Evolutionary conservation across 805 yeast species (phyloP), one percentile per base, ranked within the genome.

Genomic region (Phaffomyces opuntiae): DNA sequence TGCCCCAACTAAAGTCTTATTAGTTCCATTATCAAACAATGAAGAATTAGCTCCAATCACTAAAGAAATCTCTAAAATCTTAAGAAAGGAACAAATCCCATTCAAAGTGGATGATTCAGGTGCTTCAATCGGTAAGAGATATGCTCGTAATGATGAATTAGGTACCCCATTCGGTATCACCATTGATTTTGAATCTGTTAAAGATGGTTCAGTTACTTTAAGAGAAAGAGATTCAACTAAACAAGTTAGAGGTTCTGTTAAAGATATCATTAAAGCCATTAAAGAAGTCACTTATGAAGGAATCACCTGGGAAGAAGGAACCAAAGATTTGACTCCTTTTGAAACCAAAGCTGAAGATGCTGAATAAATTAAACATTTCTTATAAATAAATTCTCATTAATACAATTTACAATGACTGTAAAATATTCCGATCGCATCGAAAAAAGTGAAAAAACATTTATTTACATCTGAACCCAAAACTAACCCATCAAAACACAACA

Each of bases 151-250:
- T 67, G 99, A 91, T 69, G 99, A 91, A 73, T 77, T 91, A 63
- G 99, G 99, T 68, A 93, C 98, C 45, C 99, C 99, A 57, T 93
- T 93, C 65, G 99, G 99, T 66, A 80, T 91, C 68, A 91, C 99
- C 53, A 85, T 91, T 58, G 99, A 91, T 68, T 91, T 93, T 67
- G 97, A 91, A 53, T 83, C 96, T 45, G 78, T 86, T 51, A 78
- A 83, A 63, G 97, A 91, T 63, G 78, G 79, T 42, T 82, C 96
- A 13, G 86, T 91, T 54, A 91, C 99, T 33, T 75, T 91, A 63
- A 87, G 99, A 77, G 98, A 91, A 70, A 87, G 99, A 75, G 99
- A 91, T 68, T 77, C 95, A 46, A 93, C 98, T 33, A 84, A 81
- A 65, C 99, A 91, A 75, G 96, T 90, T 42, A 87, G 99, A 75